Conservation (phyloP, 768 basidiomycete species). For the Crassisporium funariophilum region DNA sequence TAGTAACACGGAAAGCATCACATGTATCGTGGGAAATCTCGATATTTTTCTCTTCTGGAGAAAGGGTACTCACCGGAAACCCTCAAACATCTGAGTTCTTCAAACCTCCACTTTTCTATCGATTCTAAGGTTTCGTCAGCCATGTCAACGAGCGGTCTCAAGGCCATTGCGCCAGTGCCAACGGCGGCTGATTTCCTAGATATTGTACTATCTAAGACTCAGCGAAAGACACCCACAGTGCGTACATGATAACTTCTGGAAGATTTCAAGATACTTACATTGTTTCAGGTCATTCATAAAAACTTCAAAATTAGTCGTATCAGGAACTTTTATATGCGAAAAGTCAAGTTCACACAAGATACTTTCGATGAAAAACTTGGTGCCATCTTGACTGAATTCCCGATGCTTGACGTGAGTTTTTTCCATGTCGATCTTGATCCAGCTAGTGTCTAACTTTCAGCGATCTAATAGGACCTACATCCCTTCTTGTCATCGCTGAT, state of each 20-base stretch:
- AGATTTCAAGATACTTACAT: neutral
- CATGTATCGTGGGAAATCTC: too few species aligned
- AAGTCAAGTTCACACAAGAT: constrained; percentile 99
- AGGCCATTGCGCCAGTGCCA: constrained; percentile 98
- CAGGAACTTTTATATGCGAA: constrained; percentile 98
- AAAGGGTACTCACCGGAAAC: too few species aligned
- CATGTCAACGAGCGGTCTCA: constrained; percentile 88
- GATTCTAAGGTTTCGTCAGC: constrained; percentile 10
- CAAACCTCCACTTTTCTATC: constrained; percentile 1
- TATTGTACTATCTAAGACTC: constrained; percentile 91
- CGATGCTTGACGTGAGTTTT: constrained; percentile 87
- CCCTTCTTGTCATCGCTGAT: constrained; percentile 94
- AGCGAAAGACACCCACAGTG: constrained; percentile 96
- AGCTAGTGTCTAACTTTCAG: constrained; percentile 26
- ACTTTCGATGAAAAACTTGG: constrained; percentile 94
- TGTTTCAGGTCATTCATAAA: constrained; percentile 89
- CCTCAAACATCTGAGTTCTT: too few species aligned
- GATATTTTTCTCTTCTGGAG: too few species aligned
- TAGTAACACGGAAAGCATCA: too few species aligned
- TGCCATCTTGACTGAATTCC: constrained; percentile 94
- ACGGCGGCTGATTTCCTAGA: constrained; percentile 94
- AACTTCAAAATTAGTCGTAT: constrained; percentile 99
- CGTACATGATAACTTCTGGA: constrained; percentile 16
- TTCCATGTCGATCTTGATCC: constrained; percentile 6
- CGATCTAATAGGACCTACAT: constrained; percentile 71